Evolutionary conservation across 2,329 filamentous ascomycete genomes (phyloP).

Genomic region (Cryoendolithus antarcticus): DNA sequence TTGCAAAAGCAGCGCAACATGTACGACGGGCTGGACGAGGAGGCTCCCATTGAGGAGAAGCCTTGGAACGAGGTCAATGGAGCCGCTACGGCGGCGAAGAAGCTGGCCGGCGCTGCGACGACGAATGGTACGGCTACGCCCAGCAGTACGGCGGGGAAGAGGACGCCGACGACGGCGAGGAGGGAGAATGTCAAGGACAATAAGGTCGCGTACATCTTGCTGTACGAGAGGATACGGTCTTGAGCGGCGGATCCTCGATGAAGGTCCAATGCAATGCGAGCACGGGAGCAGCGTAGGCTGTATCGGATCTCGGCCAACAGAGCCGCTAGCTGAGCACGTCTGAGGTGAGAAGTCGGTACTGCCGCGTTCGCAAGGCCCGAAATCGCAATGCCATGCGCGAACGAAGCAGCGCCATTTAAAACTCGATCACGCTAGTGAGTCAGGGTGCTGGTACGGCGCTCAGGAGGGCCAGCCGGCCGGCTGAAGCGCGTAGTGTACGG

Average conservation of each 20-base stretch:
- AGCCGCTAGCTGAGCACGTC: too few species aligned
- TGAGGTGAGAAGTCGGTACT: too few species aligned
- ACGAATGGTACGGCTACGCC: slow-evolving; percentile 48
- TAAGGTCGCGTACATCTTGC: slow-evolving; percentile 92
- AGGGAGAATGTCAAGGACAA: slow-evolving; percentile 60
- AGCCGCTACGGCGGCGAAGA: slow-evolving; percentile 28
- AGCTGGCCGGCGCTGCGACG: slow-evolving; percentile 42
- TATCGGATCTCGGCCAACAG: neutral
- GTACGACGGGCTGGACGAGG: slow-evolving; percentile 56
- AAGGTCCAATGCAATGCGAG: too few species aligned
- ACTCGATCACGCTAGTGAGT: too few species aligned
- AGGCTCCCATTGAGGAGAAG: slow-evolving; percentile 47
- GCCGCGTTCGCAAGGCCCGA: too few species aligned
- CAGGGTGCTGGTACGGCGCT: too few species aligned
- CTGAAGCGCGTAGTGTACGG: too few species aligned
- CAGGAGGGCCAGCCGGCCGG: too few species aligned
- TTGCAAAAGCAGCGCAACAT: slow-evolving; percentile 47
- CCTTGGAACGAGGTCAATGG: slow-evolving; percentile 81
- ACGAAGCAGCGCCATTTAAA: too few species aligned
- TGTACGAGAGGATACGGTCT: slow-evolving; percentile 64
- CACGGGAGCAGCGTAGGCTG: too few species aligned
- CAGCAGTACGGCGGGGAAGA: slow-evolving; percentile 34
- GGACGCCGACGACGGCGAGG: slow-evolving; percentile 38
- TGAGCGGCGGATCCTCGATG: slow-evolving; percentile 4
- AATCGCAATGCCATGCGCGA: too few species aligned